Conservation (phyloP, 441 rosid genomes). For the Croton setiger region DNA sequence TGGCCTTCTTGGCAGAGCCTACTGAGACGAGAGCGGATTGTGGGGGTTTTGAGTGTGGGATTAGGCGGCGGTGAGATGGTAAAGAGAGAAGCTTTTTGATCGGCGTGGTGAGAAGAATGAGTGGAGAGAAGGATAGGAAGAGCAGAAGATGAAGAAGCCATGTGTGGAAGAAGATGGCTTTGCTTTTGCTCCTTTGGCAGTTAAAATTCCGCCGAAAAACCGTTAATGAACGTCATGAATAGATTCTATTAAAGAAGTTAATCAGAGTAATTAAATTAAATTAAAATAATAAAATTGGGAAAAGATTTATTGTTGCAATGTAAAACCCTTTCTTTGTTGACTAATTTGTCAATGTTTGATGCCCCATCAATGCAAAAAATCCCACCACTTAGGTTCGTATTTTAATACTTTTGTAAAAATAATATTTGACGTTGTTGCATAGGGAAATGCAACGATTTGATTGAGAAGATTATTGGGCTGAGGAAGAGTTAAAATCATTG, state of each 20-base stretch:
- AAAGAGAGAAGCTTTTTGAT: constrained; percentile 19
- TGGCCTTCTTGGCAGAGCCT: constrained; percentile 68
- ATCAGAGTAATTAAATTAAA: neutral
- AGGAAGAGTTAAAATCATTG: constrained; percentile 82
- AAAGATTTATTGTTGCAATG: constrained; percentile 20
- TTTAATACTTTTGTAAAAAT: no score
- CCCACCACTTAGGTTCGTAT: no score
- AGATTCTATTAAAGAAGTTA: constrained; percentile 18
- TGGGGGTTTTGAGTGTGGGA: constrained; percentile 51
- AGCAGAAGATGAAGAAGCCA: constrained; percentile 38
- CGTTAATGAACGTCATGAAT: neutral
- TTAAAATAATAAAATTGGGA: neutral
- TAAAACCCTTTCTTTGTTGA: neutral
- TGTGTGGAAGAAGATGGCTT: neutral
- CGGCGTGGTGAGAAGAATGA: constrained; percentile 19
- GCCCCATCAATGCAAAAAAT: no score
- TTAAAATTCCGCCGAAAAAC: no score
- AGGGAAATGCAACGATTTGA: constrained; percentile 82
- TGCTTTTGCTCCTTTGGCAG: no score
- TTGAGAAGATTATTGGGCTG: constrained; percentile 77
- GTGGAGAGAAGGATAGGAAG: constrained; percentile 42
- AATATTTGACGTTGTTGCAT: constrained; percentile 33
- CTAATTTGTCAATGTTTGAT: no score
- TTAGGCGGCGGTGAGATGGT: constrained; percentile 34
- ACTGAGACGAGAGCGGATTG: constrained; percentile 74